Base-by-base conservation (phyloP, 1,284 basidiomycete species). In the Malassezia brasiliensis region DNA sequence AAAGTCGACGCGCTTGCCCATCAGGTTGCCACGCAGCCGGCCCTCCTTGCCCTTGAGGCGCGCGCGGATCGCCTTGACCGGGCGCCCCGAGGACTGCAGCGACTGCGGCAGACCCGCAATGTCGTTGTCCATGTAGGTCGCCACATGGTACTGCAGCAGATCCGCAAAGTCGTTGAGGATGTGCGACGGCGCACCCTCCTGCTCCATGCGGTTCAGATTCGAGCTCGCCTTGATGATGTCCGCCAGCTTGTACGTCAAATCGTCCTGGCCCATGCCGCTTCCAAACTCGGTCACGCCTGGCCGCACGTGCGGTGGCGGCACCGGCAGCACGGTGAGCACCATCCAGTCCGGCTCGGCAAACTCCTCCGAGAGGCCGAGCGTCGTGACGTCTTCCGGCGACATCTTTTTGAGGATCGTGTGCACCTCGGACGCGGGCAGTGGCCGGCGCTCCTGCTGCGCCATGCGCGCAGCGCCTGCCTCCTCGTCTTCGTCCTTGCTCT, bases 121-220 rank as follows among this genome's bases (percentile, higher is more conserved):
- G 75, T 98, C 91, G 75, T 98, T 99, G 76, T 99, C 94, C 93
- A 99, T 98, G 75, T 98, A 98, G 0, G 94, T 98, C 7, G 93
- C 94, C 59, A 94, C 90, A 74, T 98, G 94, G 76, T 93, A 98
- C 85, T 72, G 69, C 2, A 99, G 81, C 39, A 98, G 78, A 72
- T 96, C 90, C 77, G 96, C 93, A 72, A 94, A 94, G 77, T 98
- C 93, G 39, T 85, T 85, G 65, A 96, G 87, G 62, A 99, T 87
- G 68, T 96, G 90, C 0, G 89, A 87, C 1, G 94, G 94, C 10
- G 91, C 90, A 64, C 94, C 94, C 75, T 98, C 94, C 68, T 90
- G 86, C 72, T 98, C 93, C 71, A 90, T 89, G 69, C 88, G 82
- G 49, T 88, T 83, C 15, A 99, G 87, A 60, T 87, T 90, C 19